These are phyloP conservation scores for Ophiostoma fasciatum DNA, from an alignment of 2,329 filamentous ascomycete genomes.

Conservation along the genomic window DNA sequence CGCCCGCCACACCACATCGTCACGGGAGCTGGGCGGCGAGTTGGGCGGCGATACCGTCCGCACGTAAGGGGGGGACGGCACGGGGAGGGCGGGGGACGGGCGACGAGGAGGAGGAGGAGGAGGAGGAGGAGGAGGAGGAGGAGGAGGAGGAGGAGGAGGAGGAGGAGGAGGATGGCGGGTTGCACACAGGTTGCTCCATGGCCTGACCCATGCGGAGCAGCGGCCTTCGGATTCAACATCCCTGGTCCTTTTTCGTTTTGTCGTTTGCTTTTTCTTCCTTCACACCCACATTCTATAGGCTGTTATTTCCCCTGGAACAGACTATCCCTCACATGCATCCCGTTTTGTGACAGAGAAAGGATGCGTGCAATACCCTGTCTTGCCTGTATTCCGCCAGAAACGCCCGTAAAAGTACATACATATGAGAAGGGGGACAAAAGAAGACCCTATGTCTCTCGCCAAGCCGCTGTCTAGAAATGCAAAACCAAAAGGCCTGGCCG, in stretches of 20 bases:
- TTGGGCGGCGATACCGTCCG: conserved; percentile 43
- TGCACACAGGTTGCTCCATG: too few species aligned
- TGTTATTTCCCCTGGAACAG: too few species aligned
- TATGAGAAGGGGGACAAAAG: not conserved
- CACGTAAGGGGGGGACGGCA: conserved; percentile 2
- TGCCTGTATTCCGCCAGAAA: too few species aligned
- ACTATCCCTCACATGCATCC: too few species aligned
- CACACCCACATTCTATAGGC: not conserved
- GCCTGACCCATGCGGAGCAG: too few species aligned
- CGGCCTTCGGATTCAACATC: conserved; percentile 9
- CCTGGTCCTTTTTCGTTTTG: not conserved
- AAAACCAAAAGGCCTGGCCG: too few species aligned
- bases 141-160: too few species aligned
- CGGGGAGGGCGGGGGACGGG: not conserved
- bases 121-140: too few species aligned
- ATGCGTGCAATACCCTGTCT: too few species aligned
- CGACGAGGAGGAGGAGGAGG: not conserved
- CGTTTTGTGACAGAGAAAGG: too few species aligned
- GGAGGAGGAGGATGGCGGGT: too few species aligned
- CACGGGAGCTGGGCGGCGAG: conserved; percentile 42
- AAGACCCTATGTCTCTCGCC: not conserved
- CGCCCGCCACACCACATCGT: conserved; percentile 31
- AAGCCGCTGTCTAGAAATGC: not conserved
- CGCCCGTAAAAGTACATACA: too few species aligned
- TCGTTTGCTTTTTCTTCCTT: not conserved